Evolutionary conservation across 2,329 filamentous ascomycete genomes (phyloP).

Genomic region (Venturia asperata): DNA sequence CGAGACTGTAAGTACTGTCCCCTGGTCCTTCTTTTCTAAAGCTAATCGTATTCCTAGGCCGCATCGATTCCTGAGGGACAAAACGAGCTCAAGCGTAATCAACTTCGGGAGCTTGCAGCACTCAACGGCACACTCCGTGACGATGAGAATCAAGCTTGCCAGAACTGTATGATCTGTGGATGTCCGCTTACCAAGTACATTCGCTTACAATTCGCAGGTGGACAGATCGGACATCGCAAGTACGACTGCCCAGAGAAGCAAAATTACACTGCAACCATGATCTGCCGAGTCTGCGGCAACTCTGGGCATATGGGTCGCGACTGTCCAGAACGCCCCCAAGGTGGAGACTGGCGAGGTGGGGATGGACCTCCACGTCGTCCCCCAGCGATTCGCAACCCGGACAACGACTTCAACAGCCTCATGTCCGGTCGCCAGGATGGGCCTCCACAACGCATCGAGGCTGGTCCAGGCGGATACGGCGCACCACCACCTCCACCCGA

Average conservation of each 20-base stretch:
- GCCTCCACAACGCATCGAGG: conserved; percentile 73
- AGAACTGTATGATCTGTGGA: conserved; percentile 63
- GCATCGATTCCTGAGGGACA: conserved; percentile 97
- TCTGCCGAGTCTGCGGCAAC: conserved; percentile 96
- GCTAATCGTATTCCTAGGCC: conserved; percentile 54
- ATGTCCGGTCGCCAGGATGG: conserved; percentile 93
- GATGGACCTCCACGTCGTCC: conserved; percentile 45
- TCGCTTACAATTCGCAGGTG: conserved; percentile 45
- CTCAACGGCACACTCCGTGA: conserved; percentile 98
- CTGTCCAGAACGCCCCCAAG: conserved; percentile 89
- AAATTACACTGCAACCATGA: conserved; percentile 99
- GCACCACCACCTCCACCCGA: conserved; percentile 37
- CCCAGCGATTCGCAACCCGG: conserved; percentile 62
- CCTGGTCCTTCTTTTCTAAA: conserved; percentile 15
- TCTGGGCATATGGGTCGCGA: conserved; percentile 97
- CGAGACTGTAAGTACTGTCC: conserved; percentile 72
- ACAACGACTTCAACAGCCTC: conserved; percentile 95
- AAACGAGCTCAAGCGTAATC: conserved; percentile 97
- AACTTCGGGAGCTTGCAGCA: conserved; percentile 92
- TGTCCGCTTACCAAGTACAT: not conserved
- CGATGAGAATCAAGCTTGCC: conserved; percentile 97
- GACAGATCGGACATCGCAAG: conserved; percentile 97
- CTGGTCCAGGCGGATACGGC: conserved; percentile 59
- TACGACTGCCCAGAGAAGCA: conserved; percentile 97
- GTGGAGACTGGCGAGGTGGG: conserved; percentile 79